phyloP scores from a whole-genome alignment of 2,329 filamentous ascomycete species.

The Nothophoma quercina region DNA sequence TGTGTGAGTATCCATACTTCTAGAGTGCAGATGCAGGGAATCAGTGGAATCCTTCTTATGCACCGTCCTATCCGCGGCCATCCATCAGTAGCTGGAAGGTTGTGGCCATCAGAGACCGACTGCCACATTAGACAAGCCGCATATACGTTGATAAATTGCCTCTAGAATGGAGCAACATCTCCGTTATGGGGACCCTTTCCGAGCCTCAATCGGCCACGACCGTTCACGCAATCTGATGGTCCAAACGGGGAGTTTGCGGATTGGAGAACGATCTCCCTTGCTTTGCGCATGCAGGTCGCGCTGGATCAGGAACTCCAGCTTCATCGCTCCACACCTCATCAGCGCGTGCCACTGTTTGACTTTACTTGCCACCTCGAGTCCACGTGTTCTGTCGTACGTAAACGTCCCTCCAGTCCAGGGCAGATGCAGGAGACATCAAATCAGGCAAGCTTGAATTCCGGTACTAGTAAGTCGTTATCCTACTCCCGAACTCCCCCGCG shows the following conservation, averaged over 20 bases:
- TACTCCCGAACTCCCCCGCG: background rate
- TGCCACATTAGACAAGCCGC: background rate
- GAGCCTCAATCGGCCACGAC: too few species aligned
- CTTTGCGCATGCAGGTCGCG: slow-evolving; percentile 9
- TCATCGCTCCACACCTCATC: slow-evolving; percentile 22
- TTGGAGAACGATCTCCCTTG: background rate
- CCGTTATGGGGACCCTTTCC: background rate
- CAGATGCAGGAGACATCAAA: slow-evolving; percentile 30
- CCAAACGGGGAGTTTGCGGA: background rate
- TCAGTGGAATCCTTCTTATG: background rate
- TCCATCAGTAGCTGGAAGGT: background rate
- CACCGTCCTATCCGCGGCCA: background rate
- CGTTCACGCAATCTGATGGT: background rate
- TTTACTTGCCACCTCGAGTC: slow-evolving; percentile 12
- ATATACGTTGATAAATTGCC: slow-evolving; percentile 1
- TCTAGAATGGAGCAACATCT: background rate
- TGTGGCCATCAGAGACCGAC: background rate
- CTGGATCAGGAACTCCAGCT: slow-evolving; percentile 1
- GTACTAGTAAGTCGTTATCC: slow-evolving; percentile 11
- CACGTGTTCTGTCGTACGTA: slow-evolving; percentile 35
- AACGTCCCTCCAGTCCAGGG: slow-evolving; percentile 23
- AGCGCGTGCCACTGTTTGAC: slow-evolving; percentile 22
- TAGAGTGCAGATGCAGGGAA: background rate
- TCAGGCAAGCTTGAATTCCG: slow-evolving; percentile 26
- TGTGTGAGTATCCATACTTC: too few species aligned